Conservation (phyloP, 495 filamentous ascomycete species). For the Lophium mytilinum region DNA sequence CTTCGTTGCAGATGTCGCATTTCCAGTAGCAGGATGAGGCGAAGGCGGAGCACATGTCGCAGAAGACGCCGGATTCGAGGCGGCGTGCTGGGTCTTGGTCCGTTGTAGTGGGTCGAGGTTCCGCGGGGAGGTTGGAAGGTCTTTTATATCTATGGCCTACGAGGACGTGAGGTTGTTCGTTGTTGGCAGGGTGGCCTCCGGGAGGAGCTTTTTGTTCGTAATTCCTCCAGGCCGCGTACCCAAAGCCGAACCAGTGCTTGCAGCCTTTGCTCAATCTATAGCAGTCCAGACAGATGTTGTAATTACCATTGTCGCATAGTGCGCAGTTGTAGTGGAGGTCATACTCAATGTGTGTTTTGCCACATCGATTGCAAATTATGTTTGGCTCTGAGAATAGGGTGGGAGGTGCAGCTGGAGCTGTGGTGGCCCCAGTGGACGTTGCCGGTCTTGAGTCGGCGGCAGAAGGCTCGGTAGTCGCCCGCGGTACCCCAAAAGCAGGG, state of each 20-base stretch:
- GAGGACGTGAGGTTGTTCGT: slow-evolving; percentile 55
- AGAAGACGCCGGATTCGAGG: slow-evolving; percentile 76
- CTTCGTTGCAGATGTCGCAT: slow-evolving; percentile 75
- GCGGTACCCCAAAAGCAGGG: slow-evolving; percentile 8
- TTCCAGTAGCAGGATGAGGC: slow-evolving; percentile 77
- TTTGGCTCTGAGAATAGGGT: slow-evolving; percentile 58
- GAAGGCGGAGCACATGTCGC: slow-evolving; percentile 60
- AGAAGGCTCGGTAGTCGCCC: slow-evolving; percentile 12
- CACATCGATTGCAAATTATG: slow-evolving; percentile 62
- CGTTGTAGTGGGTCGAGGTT: slow-evolving; percentile 34
- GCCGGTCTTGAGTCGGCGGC: background rate
- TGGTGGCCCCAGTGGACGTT: slow-evolving; percentile 29
- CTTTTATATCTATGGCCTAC: slow-evolving; percentile 56
- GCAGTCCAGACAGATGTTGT: slow-evolving; percentile 70
- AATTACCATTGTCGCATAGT: slow-evolving; percentile 58
- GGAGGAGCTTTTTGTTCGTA: slow-evolving; percentile 43
- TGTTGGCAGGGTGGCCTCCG: slow-evolving; percentile 35
- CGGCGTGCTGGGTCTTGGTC: slow-evolving; percentile 56
- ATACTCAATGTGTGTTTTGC: slow-evolving; percentile 62
- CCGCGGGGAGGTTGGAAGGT: slow-evolving; percentile 36
- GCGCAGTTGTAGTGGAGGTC: slow-evolving; percentile 71
- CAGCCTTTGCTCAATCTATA: slow-evolving; percentile 69
- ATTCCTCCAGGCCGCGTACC: slow-evolving; percentile 49
- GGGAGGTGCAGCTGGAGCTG: slow-evolving; percentile 28
- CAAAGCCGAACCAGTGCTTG: slow-evolving; percentile 71